Conservation (phyloP, 2,329 filamentous ascomycete genomes). For the Paradendryphiella salina region DNA sequence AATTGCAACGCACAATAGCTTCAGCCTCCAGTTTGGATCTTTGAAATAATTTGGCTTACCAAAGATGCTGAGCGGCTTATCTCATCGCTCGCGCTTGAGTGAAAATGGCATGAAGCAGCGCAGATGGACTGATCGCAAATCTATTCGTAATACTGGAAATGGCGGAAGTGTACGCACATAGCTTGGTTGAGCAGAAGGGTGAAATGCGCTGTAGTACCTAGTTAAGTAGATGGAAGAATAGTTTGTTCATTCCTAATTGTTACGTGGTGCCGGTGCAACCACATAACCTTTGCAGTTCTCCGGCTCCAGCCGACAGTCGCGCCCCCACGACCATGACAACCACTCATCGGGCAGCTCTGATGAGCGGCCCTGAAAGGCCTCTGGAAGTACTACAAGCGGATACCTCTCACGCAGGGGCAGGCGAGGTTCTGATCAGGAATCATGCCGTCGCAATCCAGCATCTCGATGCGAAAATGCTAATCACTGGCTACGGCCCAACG, state of each 20-base stretch:
- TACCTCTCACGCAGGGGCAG: slow-evolving; percentile 12
- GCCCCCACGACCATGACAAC: slow-evolving; percentile 12
- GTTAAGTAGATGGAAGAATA: not conserved
- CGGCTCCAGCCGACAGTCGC: not conserved
- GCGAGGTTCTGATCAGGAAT: slow-evolving; percentile 30
- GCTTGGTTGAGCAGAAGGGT: too few relatives aligned
- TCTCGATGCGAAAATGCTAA: slow-evolving; percentile 33
- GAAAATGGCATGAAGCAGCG: slow-evolving; percentile 1
- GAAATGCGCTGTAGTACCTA: not conserved
- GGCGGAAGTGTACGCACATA: not conserved
- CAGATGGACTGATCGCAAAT: slow-evolving; percentile 5
- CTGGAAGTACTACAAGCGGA: slow-evolving; percentile 16
- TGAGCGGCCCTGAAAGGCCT: slow-evolving; percentile 14
- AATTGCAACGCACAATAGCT: slow-evolving; percentile 11
- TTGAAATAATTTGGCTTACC: slow-evolving; percentile 21
- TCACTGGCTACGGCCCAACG: slow-evolving; percentile 26
- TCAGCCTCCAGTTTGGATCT: slow-evolving; percentile 2
- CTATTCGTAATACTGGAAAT: slow-evolving; percentile 16
- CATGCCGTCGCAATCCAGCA: slow-evolving; percentile 30
- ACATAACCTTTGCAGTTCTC: too few relatives aligned
- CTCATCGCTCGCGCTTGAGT: slow-evolving; percentile 3
- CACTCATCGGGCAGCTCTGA: slow-evolving; percentile 19
- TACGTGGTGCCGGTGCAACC: too few relatives aligned
- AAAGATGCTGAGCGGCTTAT: slow-evolving; percentile 26
- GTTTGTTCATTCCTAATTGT: too few relatives aligned